Conservation (phyloP, 179 eudicot species). For the Sideroxylon spinosum region DNA sequence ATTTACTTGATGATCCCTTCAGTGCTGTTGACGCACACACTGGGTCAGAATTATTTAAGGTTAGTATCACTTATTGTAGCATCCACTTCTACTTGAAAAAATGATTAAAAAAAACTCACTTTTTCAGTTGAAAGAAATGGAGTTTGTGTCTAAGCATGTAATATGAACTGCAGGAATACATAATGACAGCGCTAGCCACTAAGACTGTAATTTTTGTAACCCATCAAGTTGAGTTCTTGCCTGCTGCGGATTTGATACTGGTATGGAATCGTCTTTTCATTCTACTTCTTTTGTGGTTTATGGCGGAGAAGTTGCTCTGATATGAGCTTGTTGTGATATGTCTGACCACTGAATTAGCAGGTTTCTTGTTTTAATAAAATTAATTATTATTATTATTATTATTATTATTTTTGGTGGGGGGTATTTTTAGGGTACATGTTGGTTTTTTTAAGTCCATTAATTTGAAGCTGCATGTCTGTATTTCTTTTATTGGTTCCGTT, state of each 20-base stretch:
- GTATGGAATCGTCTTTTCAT: constrained; percentile 31
- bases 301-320: neutral
- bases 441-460: neutral
- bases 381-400: neutral
- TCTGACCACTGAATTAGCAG: constrained; percentile 1
- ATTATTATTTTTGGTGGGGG: too few species aligned
- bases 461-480: neutral
- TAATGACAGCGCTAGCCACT: constrained; percentile 65
- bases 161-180: constrained; percentile 69
- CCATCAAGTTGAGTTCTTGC: constrained; percentile 92
- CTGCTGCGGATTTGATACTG: constrained; percentile 83
- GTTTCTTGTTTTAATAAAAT: neutral
- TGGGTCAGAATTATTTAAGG: constrained; percentile 83
- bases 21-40: constrained; percentile 98
- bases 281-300: neutral
- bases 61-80: constrained; percentile 16
- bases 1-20: constrained; percentile 91
- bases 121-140: constrained; percentile 12
- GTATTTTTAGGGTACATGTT: neutral
- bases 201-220: constrained; percentile 88
- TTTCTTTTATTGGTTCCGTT: neutral
- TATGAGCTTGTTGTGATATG: neutral
- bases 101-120: neutral
- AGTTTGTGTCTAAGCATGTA: constrained; percentile 16
- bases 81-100: too few species aligned